These are phyloP conservation scores for Strombidium stylifer DNA, from an alignment of 73 alveolate species.

Conservation along the genomic window DNA sequence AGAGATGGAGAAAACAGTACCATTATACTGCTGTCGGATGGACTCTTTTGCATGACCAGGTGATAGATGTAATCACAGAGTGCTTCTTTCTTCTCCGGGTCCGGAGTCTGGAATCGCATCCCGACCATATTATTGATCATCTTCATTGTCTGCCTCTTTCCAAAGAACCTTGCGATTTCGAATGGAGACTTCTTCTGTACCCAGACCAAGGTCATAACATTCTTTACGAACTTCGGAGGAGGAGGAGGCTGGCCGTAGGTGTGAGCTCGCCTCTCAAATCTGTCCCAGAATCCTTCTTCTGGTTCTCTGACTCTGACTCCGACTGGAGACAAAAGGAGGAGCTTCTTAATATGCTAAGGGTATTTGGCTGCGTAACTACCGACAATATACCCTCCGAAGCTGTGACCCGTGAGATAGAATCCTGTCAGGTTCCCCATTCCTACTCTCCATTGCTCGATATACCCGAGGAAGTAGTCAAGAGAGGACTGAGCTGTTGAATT, in stretches of 20 bases:
- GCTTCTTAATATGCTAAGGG: constrained; percentile 30
- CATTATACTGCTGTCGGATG: constrained; percentile 50
- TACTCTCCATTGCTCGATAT: constrained; percentile 54
- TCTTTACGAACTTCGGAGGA: background rate
- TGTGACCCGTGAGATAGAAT: constrained; percentile 58
- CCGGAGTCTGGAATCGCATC: constrained; percentile 8
- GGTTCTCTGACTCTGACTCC: constrained; percentile 46
- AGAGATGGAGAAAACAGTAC: constrained; percentile 22
- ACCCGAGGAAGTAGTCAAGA: constrained; percentile 20
- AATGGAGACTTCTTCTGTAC: constrained; percentile 15
- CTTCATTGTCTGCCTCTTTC: background rate
- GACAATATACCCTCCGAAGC: constrained; percentile 66
- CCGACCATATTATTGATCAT: constrained; percentile 8
- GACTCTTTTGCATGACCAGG: constrained; percentile 37
- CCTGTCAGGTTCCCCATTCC: constrained; percentile 21
- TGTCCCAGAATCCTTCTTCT: background rate
- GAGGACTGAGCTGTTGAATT: constrained; percentile 31
- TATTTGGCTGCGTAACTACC: constrained; percentile 48
- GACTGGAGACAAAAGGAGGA: constrained; percentile 54
- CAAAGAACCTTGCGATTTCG: background rate
- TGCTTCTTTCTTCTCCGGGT: constrained; percentile 23
- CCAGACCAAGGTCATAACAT: background rate
- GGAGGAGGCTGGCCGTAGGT: background rate
- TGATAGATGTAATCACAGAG: constrained; percentile 34
- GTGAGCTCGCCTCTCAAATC: constrained; percentile 10